phyloP scores from a whole-genome alignment of 2,329 filamentous ascomycete genomes.

The Blastomyces parvus region DNA sequence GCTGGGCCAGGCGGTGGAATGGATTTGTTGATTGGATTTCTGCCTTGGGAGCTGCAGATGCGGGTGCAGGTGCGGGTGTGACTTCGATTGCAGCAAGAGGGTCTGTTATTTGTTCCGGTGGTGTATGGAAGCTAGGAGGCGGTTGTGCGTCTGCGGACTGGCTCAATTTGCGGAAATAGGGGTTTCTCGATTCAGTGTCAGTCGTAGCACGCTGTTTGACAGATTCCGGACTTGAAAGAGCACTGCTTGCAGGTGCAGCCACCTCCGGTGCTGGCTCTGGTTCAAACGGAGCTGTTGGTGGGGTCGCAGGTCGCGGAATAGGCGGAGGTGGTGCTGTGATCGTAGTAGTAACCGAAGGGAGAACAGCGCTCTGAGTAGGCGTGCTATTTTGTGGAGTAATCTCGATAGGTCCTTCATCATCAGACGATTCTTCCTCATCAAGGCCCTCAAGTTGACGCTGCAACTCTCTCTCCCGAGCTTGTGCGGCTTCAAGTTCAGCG shows the following conservation, averaged over 20 bases:
- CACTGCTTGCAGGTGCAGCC: constrained; percentile 39
- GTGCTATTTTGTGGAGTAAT: constrained; percentile 54
- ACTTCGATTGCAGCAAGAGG: constrained; percentile 15
- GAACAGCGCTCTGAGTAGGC: constrained; percentile 48
- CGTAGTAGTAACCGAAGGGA: constrained; percentile 30
- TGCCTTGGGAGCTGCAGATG: no score
- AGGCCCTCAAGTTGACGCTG: constrained; percentile 75
- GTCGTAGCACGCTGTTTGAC: constrained; percentile 40
- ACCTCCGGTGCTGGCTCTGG: constrained; percentile 44
- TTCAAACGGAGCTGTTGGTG: constrained; percentile 31
- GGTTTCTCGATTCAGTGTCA: constrained; percentile 79
- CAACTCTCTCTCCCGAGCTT: constrained; percentile 80
- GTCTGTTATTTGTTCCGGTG: constrained; percentile 37
- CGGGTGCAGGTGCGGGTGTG: constrained; percentile 28
- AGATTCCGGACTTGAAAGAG: constrained; percentile 37
- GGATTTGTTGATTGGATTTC: constrained; percentile 77
- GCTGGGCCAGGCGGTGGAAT: constrained; percentile 76
- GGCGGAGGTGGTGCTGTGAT: constrained; percentile 21
- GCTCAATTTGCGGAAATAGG: constrained; percentile 83
- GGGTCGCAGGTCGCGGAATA: constrained; percentile 18
- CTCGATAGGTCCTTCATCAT: constrained; percentile 68
- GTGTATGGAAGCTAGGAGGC: constrained; percentile 31
- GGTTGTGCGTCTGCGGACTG: constrained; percentile 49
- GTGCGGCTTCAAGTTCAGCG: constrained; percentile 84
- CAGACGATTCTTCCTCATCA: constrained; percentile 65